Evolutionary conservation across 148 eudicot genomes (phyloP), one percentile per base, ranked within the genome.

Genomic region (Cornus kousa): DNA sequence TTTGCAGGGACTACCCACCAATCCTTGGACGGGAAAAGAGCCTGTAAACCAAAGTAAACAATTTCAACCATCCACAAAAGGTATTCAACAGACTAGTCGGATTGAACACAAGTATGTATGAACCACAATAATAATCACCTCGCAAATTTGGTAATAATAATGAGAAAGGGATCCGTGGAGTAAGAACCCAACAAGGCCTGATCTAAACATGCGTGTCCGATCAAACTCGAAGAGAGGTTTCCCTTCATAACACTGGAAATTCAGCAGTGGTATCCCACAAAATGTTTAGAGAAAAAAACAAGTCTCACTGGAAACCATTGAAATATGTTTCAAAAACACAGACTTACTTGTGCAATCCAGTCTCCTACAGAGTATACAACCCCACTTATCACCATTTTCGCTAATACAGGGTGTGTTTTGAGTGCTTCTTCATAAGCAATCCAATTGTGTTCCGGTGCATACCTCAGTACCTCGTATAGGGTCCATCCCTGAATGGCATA

Each of bases 1-100:
- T 94, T 94, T 31, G 83, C 80, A 70, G 93, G 98, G 77, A 94
- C 95, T 67, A 85, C 95, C 98, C 98, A 94, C 98, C 98, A 94
- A 68, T 83, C 95, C 59, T 88, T 84, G 75, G 82, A 89, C 28
- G 98, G 98, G 37, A 94, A 86, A 74, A 94, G 83, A 23, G 83
- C 91, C 98, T 94, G 86, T 67, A 82, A 82, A 71, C 57, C 1
- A 14, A 33, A 60, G 28, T 17, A 59, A 55, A 14, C 22, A 7
- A 55, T 70, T 55, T 70, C 55, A 60, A 53, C 16, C 57, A 39
- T 24, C 24, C 64, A 62, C 53, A 4, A 60, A 39, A 74, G 19
- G 16, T 10, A 7, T 53, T 50, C 53, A 68, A 68, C 16, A 68
- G 14, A 78, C n/a, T 50, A 32, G 17, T 70, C 9, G 74, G 68